phyloP scores from a whole-genome alignment of 2,329 filamentous ascomycete genomes.

The Rachicladosporium sp. region DNA sequence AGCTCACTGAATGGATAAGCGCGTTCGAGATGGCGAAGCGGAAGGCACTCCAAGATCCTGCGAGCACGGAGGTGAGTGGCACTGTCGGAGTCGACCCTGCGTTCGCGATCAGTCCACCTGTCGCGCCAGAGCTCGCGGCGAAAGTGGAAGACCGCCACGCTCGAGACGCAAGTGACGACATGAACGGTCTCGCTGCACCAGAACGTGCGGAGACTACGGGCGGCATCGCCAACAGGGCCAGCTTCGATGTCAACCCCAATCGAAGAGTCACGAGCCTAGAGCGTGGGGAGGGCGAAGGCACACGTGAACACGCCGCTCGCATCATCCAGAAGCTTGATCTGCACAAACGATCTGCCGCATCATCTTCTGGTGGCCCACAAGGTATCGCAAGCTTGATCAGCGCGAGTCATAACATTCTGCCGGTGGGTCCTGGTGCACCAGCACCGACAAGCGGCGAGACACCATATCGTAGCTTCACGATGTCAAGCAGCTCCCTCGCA shows the following conservation, averaged over 20 bases:
- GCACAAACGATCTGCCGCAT: slow-evolving; percentile 62
- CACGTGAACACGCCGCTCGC: slow-evolving; percentile 69
- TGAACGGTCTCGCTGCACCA: slow-evolving; percentile 50
- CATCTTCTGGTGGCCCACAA: slow-evolving; percentile 30
- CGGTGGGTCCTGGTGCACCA: slow-evolving; percentile 42
- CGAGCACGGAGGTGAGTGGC: slow-evolving; percentile 35
- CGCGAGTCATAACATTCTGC: slow-evolving; percentile 67
- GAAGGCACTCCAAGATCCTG: slow-evolving; percentile 67
- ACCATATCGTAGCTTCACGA: slow-evolving; percentile 24
- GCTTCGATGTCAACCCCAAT: slow-evolving; percentile 54
- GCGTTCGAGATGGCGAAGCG: slow-evolving; percentile 92
- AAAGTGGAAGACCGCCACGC: slow-evolving; percentile 58
- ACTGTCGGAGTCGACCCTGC: slow-evolving; percentile 50
- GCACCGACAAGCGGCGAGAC: slow-evolving; percentile 20
- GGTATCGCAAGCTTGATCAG: slow-evolving; percentile 80
- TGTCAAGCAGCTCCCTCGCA: slow-evolving; percentile 54
- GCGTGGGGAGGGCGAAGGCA: slow-evolving; percentile 52
- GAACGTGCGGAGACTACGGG: slow-evolving; percentile 27
- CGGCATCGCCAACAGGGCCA: slow-evolving; percentile 46
- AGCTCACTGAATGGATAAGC: slow-evolving; percentile 89
- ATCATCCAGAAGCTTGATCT: slow-evolving; percentile 91
- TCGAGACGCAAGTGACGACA: slow-evolving; percentile 42
- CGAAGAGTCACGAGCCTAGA: slow-evolving; percentile 37
- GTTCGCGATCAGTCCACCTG: slow-evolving; percentile 82
- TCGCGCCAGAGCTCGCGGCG: slow-evolving; percentile 81